Evolutionary conservation across 2,329 filamentous ascomycete genomes (phyloP), one percentile per base, ranked within the genome.

Genomic region (Neopestalotiopsis sp.): DNA sequence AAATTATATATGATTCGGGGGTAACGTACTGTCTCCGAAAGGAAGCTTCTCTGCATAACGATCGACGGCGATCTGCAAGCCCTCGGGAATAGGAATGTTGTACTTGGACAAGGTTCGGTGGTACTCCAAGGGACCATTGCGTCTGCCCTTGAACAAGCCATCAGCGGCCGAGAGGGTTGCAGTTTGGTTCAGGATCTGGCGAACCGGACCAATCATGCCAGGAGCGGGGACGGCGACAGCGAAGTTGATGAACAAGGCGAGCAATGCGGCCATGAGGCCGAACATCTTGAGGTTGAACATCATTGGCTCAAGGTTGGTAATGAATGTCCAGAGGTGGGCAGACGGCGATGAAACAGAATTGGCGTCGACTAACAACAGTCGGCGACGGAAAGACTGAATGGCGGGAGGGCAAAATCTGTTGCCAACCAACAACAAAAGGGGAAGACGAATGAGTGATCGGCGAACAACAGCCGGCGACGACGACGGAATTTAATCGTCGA

Each of bases 31-130:
- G 32, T 70, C 32, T 17, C 61, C 71, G 42, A 70, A 56, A 14
- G 71, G 65, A 49, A 69, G 70, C 63, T 72, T 74, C 65, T 70
- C 38, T 45, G 75, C 71, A 68, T 76, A 71, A 9, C 73, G 66
- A 58, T 77, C 69, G 24, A 78, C 75, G 20, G 74, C 62, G 24
- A 76, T 68, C 64, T 77, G 72, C 5, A 79, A 72, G 10, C 72
- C 72, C 28, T 74, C 67, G 10, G 78, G 78, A 62, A 79, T 72
- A 17, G 74, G 67, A 17, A 78, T 72, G 65, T 78, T 77, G 73
- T 74, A 79, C 71, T 80, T 80, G 69, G 72, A 74, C 68, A 79
- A 61, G 13, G 76, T 76, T 65, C 72, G 76, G 68, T 76, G 72
- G 67, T 76, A 68, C 69, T 79, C 75, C 20, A 74, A 71, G 65